phyloP scores from a whole-genome alignment of 2,329 filamentous ascomycete species.

The Fusarium avenaceum region DNA sequence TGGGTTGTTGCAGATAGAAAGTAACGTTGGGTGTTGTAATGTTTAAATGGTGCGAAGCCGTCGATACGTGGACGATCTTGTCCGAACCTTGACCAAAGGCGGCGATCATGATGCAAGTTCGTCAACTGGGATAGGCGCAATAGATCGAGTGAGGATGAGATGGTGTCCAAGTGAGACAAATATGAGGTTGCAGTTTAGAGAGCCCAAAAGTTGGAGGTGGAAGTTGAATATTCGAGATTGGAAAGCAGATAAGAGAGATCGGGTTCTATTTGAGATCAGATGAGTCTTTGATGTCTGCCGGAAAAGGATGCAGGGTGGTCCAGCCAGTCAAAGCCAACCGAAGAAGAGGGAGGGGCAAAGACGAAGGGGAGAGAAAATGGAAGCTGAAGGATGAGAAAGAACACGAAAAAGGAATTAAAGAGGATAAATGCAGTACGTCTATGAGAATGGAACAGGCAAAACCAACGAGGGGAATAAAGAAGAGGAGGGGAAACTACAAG shows the following conservation, averaged over 20 bases:
- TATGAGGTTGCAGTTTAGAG: neutral
- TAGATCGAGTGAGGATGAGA: neutral
- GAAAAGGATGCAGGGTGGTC: constrained; percentile 26
- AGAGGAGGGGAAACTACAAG: neutral
- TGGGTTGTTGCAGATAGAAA: constrained; percentile 27
- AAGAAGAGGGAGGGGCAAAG: constrained; percentile 31
- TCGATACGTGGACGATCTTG: constrained; percentile 27
- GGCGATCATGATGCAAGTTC: constrained; percentile 25
- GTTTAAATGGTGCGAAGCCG: constrained; percentile 27
- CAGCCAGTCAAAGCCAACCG: constrained; percentile 38
- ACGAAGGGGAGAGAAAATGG: constrained; percentile 1
- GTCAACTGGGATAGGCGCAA: neutral
- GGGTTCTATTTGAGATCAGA: constrained; percentile 34
- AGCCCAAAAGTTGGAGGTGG: constrained; percentile 5
- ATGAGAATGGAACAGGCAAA: neutral
- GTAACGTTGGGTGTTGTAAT: constrained; percentile 13
- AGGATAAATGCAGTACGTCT: constrained; percentile 3
- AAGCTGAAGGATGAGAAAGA: constrained; percentile 6
- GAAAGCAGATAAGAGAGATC: constrained; percentile 28
- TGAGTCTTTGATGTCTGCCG: constrained; percentile 43
- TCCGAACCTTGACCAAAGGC: constrained; percentile 28
- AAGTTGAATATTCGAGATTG: constrained; percentile 15
- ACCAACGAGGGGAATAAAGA: neutral
- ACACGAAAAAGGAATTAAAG: constrained; percentile 4
- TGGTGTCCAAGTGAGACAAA: constrained; percentile 2